These are phyloP conservation scores for Endothia cerciana DNA, from an alignment of 2,329 filamentous ascomycete species.

Conservation along the genomic window DNA sequence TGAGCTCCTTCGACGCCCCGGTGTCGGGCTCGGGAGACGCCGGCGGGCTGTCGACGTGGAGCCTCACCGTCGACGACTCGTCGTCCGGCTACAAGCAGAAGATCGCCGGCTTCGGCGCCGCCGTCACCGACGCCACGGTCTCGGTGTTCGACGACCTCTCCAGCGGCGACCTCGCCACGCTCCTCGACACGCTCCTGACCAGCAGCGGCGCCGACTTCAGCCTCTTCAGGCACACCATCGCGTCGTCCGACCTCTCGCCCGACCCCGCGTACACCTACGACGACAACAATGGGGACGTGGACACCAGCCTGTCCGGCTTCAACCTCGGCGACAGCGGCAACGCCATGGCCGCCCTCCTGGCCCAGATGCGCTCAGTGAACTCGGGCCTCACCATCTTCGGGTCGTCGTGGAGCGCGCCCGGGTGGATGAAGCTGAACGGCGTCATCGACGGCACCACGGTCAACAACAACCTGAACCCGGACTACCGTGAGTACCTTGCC, in stretches of 20 bases:
- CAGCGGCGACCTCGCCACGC: constrained; percentile 35
- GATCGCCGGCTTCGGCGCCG: constrained; percentile 47
- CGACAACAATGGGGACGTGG: constrained; percentile 39
- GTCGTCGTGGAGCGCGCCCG: constrained; percentile 45
- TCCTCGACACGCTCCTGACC: constrained; percentile 43
- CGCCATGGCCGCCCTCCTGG: constrained; percentile 44
- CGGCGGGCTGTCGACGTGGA: constrained; percentile 41
- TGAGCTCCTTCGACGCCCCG: constrained; percentile 40
- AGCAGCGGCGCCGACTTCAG: constrained; percentile 43
- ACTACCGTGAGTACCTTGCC: constrained; percentile 41
- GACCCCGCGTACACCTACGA: constrained; percentile 47
- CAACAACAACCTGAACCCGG: constrained; percentile 45
- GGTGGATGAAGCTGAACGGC: constrained; percentile 47
- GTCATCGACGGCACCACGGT: constrained; percentile 40
- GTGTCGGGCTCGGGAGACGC: constrained; percentile 40
- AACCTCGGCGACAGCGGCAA: constrained; percentile 43
- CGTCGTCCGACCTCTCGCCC: constrained; percentile 44
- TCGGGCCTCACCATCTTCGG: constrained; percentile 43
- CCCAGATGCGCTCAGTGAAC: constrained; percentile 41
- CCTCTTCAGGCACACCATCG: constrained; percentile 47
- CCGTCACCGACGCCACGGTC: constrained; percentile 48
- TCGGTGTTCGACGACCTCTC: constrained; percentile 43
- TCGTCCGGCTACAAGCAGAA: constrained; percentile 43
- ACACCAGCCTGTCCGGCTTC: constrained; percentile 38
- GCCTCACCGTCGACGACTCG: constrained; percentile 45